Evolutionary conservation across 306 rosid species (phyloP).

Genomic region (Cicer arietinum): DNA sequence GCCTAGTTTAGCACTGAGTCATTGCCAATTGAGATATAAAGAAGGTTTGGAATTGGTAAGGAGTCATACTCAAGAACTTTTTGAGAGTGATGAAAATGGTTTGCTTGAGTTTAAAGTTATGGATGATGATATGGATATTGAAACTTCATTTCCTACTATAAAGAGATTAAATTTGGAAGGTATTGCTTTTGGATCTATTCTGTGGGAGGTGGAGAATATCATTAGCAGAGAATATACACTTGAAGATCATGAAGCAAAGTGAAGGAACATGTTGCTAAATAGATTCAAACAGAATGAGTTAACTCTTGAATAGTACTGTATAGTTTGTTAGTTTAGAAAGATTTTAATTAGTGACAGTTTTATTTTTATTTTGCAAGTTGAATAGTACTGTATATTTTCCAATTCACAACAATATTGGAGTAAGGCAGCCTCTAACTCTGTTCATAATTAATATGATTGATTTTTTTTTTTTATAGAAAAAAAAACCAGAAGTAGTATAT

Average conservation of each 20-base stretch:
- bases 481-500: too few species aligned
- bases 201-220: slow-evolving; percentile 87
- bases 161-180: slow-evolving; percentile 94
- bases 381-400: too few species aligned
- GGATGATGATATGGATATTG: slow-evolving; percentile 52
- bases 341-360: too few species aligned
- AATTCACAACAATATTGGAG: too few species aligned
- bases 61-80: slow-evolving; percentile 69
- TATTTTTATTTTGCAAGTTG: too few species aligned
- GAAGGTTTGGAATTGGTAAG: slow-evolving; percentile 70
- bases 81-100: slow-evolving; percentile 48
- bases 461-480: too few species aligned
- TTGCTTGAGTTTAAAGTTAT: slow-evolving; percentile 50
- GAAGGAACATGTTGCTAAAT: slow-evolving; percentile 5
- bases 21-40: slow-evolving; percentile 74
- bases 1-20: slow-evolving; percentile 61
- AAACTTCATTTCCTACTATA: slow-evolving; percentile 79
- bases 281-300: not conserved
- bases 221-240: slow-evolving; percentile 72
- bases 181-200: slow-evolving; percentile 87
- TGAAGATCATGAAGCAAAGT: slow-evolving; percentile 54
- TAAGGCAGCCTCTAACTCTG: too few species aligned
- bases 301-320: too few species aligned
- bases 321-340: too few species aligned
- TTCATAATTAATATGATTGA: too few species aligned